Evolutionary conservation across 257 asterid genomes (phyloP), one percentile per base, ranked within the genome.

Genomic region (Penstemon barbatus): DNA sequence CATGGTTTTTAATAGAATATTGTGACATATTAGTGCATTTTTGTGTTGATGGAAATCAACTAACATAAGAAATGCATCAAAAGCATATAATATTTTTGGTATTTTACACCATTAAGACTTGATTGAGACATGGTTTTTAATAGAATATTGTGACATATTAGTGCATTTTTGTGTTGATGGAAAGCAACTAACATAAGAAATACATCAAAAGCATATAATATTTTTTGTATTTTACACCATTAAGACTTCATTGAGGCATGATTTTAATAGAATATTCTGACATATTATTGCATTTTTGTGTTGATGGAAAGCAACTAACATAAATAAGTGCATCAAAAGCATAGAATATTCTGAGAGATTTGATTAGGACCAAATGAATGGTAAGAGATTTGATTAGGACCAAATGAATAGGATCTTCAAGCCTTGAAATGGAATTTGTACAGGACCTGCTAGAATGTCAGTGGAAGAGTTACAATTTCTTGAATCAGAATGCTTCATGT

Each of bases 101-200:
- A 6, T 5, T n/a, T 6, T 67, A 67, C n/a, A 36, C 40, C 55
- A 43, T 25, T 25, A 57, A 66, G 43, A 42, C 42, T 60, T n/a
- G 52, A 58, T 11, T 11, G 7, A 50, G 25, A 37, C 33, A 25
- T 46, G 44, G 13, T 45, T 46, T n/a, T 58, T 58, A 61, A 2
- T 54, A 33, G 37, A 54, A 4, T 53, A 15, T 62, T 63, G 6
- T 43, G 64, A 57, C 8, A 33, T 12, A 4, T 48, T 53, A 3
- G 42, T 51, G 49, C 72, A 57, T 33, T 41, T 15, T 25, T 25
- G 33, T 25, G 33, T 25, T 15, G 0, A 15, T 15, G 18, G 0
- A 15, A 15, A 25, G 33, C 33, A 25, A 25, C 33, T 25, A 25
- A 25, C 33, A 25, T 25, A 25, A 25, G 33, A 2, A 25, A 25